phyloP scores from a whole-genome alignment of 768 basidiomycete species.

The Macrolepiota dolichaula region DNA sequence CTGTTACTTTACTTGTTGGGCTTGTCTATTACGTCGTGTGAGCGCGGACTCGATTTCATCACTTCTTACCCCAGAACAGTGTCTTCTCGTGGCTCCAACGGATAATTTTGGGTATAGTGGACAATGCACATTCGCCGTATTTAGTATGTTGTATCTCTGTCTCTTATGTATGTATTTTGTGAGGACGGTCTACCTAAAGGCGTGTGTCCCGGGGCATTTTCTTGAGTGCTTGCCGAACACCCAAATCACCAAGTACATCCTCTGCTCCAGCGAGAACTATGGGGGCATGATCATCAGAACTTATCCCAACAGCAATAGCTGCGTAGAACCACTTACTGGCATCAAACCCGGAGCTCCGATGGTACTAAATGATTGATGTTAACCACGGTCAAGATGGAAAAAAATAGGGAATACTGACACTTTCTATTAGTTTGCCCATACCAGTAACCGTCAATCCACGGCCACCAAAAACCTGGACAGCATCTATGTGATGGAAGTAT shows the following conservation, averaged over 20 bases:
- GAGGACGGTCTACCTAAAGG: constrained; percentile 6
- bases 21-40: not conserved
- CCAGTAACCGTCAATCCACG: constrained; percentile 83
- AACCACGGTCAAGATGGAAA: not conserved
- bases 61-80: not conserved
- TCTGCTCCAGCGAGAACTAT: constrained; percentile 63
- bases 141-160: not conserved
- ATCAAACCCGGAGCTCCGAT: constrained; percentile 81
- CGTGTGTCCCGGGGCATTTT: constrained; percentile 30
- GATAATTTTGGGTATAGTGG: not conserved
- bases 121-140: not conserved
- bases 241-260: constrained; percentile 29
- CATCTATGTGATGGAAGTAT: constrained; percentile 44
- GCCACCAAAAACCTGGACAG: constrained; percentile 86
- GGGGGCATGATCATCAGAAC: constrained; percentile 10
- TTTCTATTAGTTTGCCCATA: constrained; percentile 84
- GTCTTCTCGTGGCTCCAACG: not conserved
- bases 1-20: not conserved
- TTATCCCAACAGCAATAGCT: too few relatives aligned
- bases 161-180: not conserved
- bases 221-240: constrained; percentile 29
- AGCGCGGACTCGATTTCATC: not conserved
- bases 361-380: constrained; percentile 49
- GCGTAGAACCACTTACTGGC: constrained; percentile 45
- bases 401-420: constrained; percentile 41